Evolutionary conservation across 306 rosid genomes (phyloP).

Genomic region (Abrus pulchellus): DNA sequence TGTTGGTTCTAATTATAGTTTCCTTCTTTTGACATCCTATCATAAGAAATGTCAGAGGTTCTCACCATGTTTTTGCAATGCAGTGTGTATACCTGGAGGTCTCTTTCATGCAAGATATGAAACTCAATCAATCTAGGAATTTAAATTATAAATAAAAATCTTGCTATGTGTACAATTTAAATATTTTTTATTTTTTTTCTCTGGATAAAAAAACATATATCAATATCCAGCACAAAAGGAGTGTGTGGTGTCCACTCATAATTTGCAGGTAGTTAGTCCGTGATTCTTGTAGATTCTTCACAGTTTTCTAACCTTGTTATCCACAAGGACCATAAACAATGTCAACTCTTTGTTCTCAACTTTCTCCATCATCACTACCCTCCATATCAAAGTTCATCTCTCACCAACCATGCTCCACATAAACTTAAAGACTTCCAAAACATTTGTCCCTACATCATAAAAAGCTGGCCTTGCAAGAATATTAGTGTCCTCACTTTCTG

Average conservation of each 20-base stretch:
- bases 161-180: neutral
- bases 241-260: slow-evolving; percentile 5
- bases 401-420: too few relatives aligned
- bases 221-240: neutral
- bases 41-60: neutral
- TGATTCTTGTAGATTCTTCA: slow-evolving; percentile 31
- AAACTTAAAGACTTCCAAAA: too few relatives aligned
- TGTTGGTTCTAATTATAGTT: neutral
- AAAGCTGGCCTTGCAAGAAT: too few relatives aligned
- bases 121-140: neutral
- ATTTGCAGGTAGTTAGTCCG: neutral
- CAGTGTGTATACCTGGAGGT: neutral
- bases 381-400: too few relatives aligned
- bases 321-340: neutral
- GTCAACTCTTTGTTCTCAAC: too few relatives aligned
- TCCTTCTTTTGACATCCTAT: neutral
- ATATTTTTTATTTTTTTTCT: neutral
- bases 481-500: slow-evolving; percentile 68
- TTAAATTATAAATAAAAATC: neutral
- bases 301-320: neutral
- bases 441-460: too few relatives aligned
- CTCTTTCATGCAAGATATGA: too few relatives aligned
- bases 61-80: neutral
- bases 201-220: too few relatives aligned
- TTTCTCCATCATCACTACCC: too few relatives aligned